These are phyloP conservation scores for Stephania cephalantha DNA, from an alignment of 164 flowering plant genomes.

Conservation along the genomic window DNA sequence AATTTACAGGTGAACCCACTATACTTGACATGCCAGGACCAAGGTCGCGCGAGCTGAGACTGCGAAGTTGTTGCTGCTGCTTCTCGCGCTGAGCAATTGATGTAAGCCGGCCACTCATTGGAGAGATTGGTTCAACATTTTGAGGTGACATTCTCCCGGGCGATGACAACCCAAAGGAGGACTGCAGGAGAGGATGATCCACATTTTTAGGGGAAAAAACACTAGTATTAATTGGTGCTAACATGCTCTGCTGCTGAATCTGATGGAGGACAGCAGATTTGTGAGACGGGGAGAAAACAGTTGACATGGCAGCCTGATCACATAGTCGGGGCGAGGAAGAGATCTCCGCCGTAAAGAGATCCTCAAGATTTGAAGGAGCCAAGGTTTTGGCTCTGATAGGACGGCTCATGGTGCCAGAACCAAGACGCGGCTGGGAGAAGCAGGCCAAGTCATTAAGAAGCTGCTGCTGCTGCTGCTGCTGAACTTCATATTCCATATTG, in stretches of 20 bases:
- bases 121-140: slow-evolving; percentile 69
- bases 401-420: slow-evolving; percentile 36
- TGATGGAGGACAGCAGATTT: slow-evolving; percentile 70
- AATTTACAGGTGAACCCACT: slow-evolving; percentile 47
- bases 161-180: slow-evolving; percentile 52
- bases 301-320: slow-evolving; percentile 42
- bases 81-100: slow-evolving; percentile 62
- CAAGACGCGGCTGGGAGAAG: slow-evolving; percentile 37
- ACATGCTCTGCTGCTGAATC: slow-evolving; percentile 74
- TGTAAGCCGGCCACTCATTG: slow-evolving; percentile 55
- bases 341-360: slow-evolving; percentile 64
- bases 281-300: slow-evolving; percentile 70
- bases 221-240: slow-evolving; percentile 72
- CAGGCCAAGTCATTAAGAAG: slow-evolving; percentile 52
- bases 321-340: slow-evolving; percentile 63
- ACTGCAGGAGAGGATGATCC: slow-evolving; percentile 66
- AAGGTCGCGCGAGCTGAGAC: slow-evolving; percentile 80
- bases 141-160: slow-evolving; percentile 88
- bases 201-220: slow-evolving; percentile 55
- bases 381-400: slow-evolving; percentile 48
- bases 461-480: slow-evolving; percentile 65
- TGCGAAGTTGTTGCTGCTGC: slow-evolving; percentile 68
- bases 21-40: slow-evolving; percentile 35
- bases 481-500: slow-evolving; percentile 55
- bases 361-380: slow-evolving; percentile 77